phyloP scores from a whole-genome alignment of 2,329 filamentous ascomycete species.

The Hypoxylon sp. region DNA sequence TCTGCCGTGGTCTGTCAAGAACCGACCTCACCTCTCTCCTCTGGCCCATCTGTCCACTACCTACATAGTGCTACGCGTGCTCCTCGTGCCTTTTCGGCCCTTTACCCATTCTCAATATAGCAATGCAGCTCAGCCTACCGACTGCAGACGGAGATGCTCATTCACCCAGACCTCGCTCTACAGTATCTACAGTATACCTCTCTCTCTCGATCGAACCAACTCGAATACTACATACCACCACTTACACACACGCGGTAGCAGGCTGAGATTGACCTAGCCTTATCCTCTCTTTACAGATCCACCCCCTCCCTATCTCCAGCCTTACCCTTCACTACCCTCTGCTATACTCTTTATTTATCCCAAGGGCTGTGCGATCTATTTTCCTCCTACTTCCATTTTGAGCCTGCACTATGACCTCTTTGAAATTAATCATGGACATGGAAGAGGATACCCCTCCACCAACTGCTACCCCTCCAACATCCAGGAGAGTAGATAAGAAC shows the following conservation, averaged over 20 bases:
- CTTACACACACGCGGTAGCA: too few species aligned
- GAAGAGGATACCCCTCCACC: conserved; percentile 53
- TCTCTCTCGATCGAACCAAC: conserved; percentile 44
- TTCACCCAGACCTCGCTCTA: too few species aligned
- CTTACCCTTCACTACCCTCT: conserved; percentile 44
- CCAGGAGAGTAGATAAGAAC: conserved; percentile 57
- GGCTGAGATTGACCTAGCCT: conserved; percentile 50
- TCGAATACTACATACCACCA: conserved; percentile 39
- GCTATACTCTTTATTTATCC: conserved; percentile 46
- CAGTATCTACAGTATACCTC: too few species aligned
- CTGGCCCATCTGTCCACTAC: conserved; percentile 40
- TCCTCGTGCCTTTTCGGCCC: conserved; percentile 43
- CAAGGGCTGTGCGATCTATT: conserved; percentile 47
- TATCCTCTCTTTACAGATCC: conserved; percentile 43
- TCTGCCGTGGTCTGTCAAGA: conserved; percentile 22
- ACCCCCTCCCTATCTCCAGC: conserved; percentile 41
- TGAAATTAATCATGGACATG: conserved; percentile 65
- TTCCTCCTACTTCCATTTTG: conserved; percentile 51
- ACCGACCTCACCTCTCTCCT: conserved; percentile 32
- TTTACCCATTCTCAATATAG: conserved; percentile 50
- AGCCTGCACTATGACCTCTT: conserved; percentile 59
- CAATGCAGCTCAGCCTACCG: conserved; percentile 50
- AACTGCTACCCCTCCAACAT: conserved; percentile 45
- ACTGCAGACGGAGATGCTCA: conserved; percentile 47
- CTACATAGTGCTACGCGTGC: conserved; percentile 25